Base-by-base conservation (phyloP, 179 eudicot genomes). In the Drosera spatulata region DNA sequence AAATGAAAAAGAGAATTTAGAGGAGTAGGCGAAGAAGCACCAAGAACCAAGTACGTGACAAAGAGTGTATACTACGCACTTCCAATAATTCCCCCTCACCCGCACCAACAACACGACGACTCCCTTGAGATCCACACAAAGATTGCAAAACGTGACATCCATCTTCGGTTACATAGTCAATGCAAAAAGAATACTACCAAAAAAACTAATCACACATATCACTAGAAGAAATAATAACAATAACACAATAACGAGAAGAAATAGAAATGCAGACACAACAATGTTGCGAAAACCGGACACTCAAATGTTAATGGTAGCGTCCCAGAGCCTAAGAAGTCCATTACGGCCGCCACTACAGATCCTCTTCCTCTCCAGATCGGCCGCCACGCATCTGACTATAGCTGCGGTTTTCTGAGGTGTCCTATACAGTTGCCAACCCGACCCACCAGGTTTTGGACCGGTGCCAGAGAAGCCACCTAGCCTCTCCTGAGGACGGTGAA, bases 281-380 rank as follows among this genome's bases (percentile, higher is more conserved):
- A 22, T 22, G 33, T 22, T 22, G 33, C 33, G 33, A 22, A 22
- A 22, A 22, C 0, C 33, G 33, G 33, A 22, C 33, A 22, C 33
- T 81, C 74, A 93, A 50, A 93, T 89, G 62, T 86, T 89, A 61
- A 89, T 89, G 61, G 99, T 93, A 39, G 95, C 99, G 69, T 93
- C 99, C 99, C 97, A 93, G 53, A 93, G 64, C 68, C 99, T 75
- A 55, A 90, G 86, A 64, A 83, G 53, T 55, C 99, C 99, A 66
- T 93, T 86, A 3, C 99, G 83, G 5, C 99, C 99, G 53, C 99
- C 99, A 39, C 83, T 84, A 65, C 97, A 93, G 9, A 93, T 86
- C 77, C 99, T 84, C 79, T 93, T 93, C 76, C 99, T 80, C 73
- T 93, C 99, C 54, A 93, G 88, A 62, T 93, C 99, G 1, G 86